Base-by-base conservation (phyloP, 148 eudicot genomes). In the Fallopia convolvulus region DNA sequence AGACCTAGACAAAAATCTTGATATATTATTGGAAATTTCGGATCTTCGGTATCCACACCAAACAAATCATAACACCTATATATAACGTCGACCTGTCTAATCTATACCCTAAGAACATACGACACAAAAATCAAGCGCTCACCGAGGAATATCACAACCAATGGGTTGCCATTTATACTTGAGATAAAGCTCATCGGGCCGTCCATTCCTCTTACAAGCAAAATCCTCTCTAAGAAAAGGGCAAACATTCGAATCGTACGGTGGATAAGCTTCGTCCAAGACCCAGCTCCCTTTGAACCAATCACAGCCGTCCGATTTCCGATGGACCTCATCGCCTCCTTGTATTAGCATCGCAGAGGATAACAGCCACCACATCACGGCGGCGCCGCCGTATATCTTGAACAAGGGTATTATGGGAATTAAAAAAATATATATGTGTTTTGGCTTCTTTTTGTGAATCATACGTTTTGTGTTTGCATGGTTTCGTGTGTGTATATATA, bases 281-380 rank as follows among this genome's bases (percentile, higher is more conserved):
- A 82, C 82, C 97, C 97, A 92, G 36, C 77, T 86, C n/a, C 97
- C 97, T 75, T 81, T 1, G 46, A 80, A 88, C 6, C 86, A 21
- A 75, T 92, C 73, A 48, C 97, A 90, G 11, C 66, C 68, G 6
- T 49, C 30, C 30, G 46, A 49, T 50, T 17, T 21, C 61, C 63
- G 40, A 0, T 12, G 76, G 50, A 0, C 12, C 50, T 36, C 75
- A 14, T 55, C 52, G 1, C 20, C 72, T 68, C 21, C 72, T 4
- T 68, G 72, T 21, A 68, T 11, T 39, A 68, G 72, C 72, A 39
- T 3, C 20, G 72, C 72, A 68, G 72, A 36, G 46, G 44, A 68
- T 68, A 68, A 68, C 1, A 68, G 44, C 72, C 72, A 68, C 9
- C 72, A 68, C 9, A 68, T 10, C 9, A 36, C 8, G 44, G 44